These are phyloP conservation scores for Ehretia macrophylla DNA, from an alignment of 257 asterid species.

Conservation along the genomic window DNA sequence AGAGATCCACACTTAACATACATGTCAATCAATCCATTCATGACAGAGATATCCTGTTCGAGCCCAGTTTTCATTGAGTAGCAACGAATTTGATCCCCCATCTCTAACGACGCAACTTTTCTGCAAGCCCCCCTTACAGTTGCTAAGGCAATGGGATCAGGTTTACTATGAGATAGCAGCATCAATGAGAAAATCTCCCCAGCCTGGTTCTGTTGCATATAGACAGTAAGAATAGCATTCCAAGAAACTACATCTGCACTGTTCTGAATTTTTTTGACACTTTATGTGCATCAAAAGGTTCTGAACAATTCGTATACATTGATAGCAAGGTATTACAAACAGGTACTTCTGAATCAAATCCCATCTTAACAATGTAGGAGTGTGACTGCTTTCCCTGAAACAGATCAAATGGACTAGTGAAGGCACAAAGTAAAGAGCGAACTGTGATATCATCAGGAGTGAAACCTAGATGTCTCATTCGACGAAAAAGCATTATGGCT, in stretches of 20 bases:
- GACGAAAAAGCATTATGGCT: constrained; percentile 46
- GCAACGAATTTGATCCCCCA: constrained; percentile 50
- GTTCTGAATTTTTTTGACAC: constrained; percentile 37
- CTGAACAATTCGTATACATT: constrained; percentile 65
- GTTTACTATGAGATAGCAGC: constrained; percentile 40
- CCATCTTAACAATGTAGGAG: constrained; percentile 44
- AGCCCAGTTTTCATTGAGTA: constrained; percentile 43
- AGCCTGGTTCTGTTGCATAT: constrained; percentile 38
- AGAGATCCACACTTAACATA: constrained; percentile 75
- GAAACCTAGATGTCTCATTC: constrained; percentile 48
- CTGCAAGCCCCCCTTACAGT: constrained; percentile 56
- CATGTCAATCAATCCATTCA: constrained; percentile 63
- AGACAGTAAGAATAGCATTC: constrained; percentile 60
- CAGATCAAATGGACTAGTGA: constrained; percentile 28
- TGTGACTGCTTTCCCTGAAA: constrained; percentile 67
- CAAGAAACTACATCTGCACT: constrained; percentile 71
- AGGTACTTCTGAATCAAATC: constrained; percentile 40
- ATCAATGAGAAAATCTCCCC: constrained; percentile 45
- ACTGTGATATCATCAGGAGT: constrained; percentile 57
- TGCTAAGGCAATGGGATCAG: constrained; percentile 49
- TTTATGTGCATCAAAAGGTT: constrained; percentile 35
- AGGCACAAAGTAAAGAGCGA: constrained; percentile 66
- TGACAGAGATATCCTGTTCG: constrained; percentile 33
- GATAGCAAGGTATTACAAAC: constrained; percentile 63
- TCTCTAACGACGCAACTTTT: constrained; percentile 46